A percentile compares a stretch with the other conserved stretches of the same genome.
These are phyloP conservation scores for Phyllosticta citribraziliensis DNA, from an alignment of 2,329 filamentous ascomycete genomes.

Conservation along the genomic window DNA sequence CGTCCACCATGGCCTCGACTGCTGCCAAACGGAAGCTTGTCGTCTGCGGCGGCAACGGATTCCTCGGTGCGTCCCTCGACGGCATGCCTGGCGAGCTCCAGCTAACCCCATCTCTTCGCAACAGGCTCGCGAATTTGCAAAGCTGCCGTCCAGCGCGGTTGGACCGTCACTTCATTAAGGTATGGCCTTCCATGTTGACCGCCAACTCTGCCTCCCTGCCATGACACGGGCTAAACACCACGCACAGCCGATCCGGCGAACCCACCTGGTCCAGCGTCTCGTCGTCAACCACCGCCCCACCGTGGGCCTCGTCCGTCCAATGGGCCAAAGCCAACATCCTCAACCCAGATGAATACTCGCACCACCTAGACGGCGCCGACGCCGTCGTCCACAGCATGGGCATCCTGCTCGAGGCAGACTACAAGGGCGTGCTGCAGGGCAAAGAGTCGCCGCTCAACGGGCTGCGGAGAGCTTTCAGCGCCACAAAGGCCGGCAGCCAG, in stretches of 20 bases:
- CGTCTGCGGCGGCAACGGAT: slow-evolving; percentile 89
- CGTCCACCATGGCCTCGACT: slow-evolving; percentile 36
- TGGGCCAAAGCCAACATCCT: slow-evolving; percentile 89
- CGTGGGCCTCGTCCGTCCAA: slow-evolving; percentile 72
- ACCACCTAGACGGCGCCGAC: slow-evolving; percentile 65
- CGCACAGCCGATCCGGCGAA: slow-evolving; percentile 70
- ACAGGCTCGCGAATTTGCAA: slow-evolving; percentile 75
- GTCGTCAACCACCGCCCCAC: slow-evolving; percentile 57
- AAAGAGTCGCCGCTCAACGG: slow-evolving; percentile 73
- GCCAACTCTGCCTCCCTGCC: slow-evolving; percentile 11
- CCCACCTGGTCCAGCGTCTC: slow-evolving; percentile 76
- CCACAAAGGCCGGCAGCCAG: slow-evolving; percentile 49
- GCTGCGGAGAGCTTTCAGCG: slow-evolving; percentile 66
- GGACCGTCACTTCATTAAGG: slow-evolving; percentile 91
- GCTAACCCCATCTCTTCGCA: neutral
- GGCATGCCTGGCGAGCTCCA: neutral
- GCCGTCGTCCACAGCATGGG: slow-evolving; percentile 93
- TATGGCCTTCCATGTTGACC: slow-evolving; percentile 32
- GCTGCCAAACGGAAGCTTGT: slow-evolving; percentile 66
- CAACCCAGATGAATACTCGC: slow-evolving; percentile 66
- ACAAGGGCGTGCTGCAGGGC: slow-evolving; percentile 83
- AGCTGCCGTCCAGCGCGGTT: slow-evolving; percentile 72
- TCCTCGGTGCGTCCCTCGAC: slow-evolving; percentile 52
- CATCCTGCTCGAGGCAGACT: slow-evolving; percentile 92
- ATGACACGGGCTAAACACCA: neutral